Evolutionary conservation across 2,329 filamentous ascomycete species (phyloP).

Genomic region (Phaeosphaeriaceae sp.): DNA sequence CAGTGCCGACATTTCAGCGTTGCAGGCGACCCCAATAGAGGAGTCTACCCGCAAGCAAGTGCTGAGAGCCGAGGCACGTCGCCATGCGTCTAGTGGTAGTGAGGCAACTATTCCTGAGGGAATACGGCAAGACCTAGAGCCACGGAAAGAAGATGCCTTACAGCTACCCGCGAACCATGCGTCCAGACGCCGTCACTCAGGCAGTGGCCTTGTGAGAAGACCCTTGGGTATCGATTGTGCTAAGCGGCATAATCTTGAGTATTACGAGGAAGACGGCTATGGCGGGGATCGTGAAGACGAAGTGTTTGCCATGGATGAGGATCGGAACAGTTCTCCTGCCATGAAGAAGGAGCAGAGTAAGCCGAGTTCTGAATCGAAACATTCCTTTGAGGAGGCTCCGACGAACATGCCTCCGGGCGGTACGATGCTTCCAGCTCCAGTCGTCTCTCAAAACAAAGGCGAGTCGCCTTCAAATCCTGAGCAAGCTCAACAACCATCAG

Average conservation of each 20-base stretch:
- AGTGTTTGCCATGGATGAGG: conserved; percentile 73
- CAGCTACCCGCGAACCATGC: conserved; percentile 36
- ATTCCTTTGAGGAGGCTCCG: background rate
- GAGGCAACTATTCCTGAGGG: conserved; percentile 17
- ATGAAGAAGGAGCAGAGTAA: background rate
- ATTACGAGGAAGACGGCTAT: conserved; percentile 89
- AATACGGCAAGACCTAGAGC: conserved; percentile 16
- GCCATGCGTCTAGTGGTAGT: conserved; percentile 33
- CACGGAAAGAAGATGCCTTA: conserved; percentile 23
- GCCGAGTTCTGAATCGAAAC: background rate
- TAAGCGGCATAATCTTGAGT: conserved; percentile 80
- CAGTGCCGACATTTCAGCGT: conserved; percentile 46
- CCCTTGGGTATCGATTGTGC: conserved; percentile 69
- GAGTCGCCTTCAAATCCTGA: conserved; percentile 52
- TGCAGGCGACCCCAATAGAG: conserved; percentile 34
- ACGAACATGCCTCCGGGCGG: conserved; percentile 19
- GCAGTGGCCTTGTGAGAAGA: conserved; percentile 81
- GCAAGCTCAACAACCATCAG: conserved; percentile 56
- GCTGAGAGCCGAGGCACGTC: conserved; percentile 51
- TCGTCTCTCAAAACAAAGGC: conserved; percentile 11
- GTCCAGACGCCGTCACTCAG: conserved; percentile 78
- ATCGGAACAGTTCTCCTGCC: conserved; percentile 11
- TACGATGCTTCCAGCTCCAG: conserved; percentile 45
- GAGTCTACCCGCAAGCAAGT: conserved; percentile 53
- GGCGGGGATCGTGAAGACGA: conserved; percentile 78